Conservation (phyloP, 1,139 yeast genomes). For the Saccharomyces hybrid region DNA sequence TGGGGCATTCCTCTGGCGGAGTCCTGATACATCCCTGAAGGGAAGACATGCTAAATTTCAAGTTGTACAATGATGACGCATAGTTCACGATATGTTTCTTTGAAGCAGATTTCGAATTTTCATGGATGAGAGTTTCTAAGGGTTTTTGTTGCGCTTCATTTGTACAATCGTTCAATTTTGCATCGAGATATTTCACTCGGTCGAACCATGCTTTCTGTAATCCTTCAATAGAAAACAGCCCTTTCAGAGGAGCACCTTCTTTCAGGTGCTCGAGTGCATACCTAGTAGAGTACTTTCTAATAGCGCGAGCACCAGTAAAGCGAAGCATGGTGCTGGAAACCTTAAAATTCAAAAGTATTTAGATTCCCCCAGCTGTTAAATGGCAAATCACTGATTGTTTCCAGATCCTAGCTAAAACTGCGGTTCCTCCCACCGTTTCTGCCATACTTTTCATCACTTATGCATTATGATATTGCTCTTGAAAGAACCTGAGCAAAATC, state of each 20-base stretch:
- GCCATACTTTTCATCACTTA: neutral
- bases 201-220: conserved; percentile 54
- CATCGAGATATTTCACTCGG: conserved; percentile 43
- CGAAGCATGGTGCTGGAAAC: neutral
- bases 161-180: conserved; percentile 38
- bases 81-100: conserved; percentile 41
- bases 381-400: neutral
- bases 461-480: neutral
- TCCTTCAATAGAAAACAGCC: conserved; percentile 47
- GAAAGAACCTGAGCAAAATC: neutral
- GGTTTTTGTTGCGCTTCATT: conserved; percentile 18
- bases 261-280: neutral
- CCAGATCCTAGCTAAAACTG: too few relatives aligned
- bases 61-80: conserved; percentile 54
- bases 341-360: neutral
- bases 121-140: conserved; percentile 26
- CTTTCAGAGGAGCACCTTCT: conserved; percentile 37
- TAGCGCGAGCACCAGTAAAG: neutral
- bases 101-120: conserved; percentile 26
- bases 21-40: conserved; percentile 32
- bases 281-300: neutral
- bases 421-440: neutral
- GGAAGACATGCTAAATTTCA: conserved; percentile 52
- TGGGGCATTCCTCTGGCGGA: conserved; percentile 5
- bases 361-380: neutral